Base-by-base conservation (phyloP, 2,329 filamentous ascomycete species). In the Cercospora sp. region DNA sequence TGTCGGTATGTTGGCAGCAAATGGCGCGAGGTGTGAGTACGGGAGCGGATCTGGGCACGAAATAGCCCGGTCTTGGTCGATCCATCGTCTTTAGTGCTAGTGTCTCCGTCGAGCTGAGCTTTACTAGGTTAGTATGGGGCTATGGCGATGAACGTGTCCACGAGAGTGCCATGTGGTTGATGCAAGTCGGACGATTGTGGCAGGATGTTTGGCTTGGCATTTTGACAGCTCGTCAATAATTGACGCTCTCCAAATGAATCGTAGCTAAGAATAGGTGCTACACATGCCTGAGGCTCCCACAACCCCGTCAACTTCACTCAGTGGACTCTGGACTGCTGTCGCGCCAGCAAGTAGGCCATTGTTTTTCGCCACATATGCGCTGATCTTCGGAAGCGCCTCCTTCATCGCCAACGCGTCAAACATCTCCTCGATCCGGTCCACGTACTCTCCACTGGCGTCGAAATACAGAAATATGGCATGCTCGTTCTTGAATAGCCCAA, bases 401-500 rank as follows among this genome's bases (percentile, higher is more conserved):
- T 57, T 57, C 53, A 57, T 57, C 28, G 53, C 53, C 53, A 57
- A n/a, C 10, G 23, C 53, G n/a, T 57, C 53, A 5, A 57, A 57
- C 53, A 57, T 57, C 28, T 57, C 53, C 53, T 57, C 53, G 4
- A 57, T 57, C 23, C 53, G 53, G 31, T 57, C 53, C 1, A 57
- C 53, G 13, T 57, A 57, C 13, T 57, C 23, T 1, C 53, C 53
- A 6, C 23, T 57, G 3, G n/a, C 53, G 28, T 57, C 53, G 6
- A 57, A 57, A 31, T 57, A 57, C 23, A 57, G 16, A 30, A 57
- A 57, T n/a, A 57, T 23, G 28, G 53, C 53, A 57, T 57, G 53
- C 53, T 57, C 53, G 53, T 57, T 57, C 13, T 57, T 57, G 53
- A 57, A 57, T 3, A 57, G 16, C 28, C 53, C 53, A 57, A 57